These are phyloP conservation scores for Pseudogymnoascus sp. DNA, from an alignment of 2,329 filamentous ascomycete genomes.

Conservation along the genomic window DNA sequence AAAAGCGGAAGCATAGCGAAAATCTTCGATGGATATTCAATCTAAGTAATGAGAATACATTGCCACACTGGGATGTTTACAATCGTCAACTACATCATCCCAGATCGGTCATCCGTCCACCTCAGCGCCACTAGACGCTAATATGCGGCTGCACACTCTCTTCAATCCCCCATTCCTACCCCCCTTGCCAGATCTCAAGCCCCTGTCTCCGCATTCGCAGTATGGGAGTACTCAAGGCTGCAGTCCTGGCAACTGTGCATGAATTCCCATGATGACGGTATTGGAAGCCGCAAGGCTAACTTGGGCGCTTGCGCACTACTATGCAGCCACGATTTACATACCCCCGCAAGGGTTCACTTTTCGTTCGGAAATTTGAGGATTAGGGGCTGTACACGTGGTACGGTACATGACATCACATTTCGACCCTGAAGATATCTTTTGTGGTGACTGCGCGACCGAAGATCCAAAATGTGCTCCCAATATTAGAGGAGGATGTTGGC, in stretches of 20 bases:
- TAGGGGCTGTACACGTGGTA: slow-evolving; percentile 3
- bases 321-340: not conserved
- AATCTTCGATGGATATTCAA: not conserved
- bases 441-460: not conserved
- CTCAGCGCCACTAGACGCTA: not conserved
- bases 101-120: not conserved
- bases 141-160: not conserved
- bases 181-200: not conserved
- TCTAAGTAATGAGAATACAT: not conserved
- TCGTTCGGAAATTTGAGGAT: not conserved
- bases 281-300: not conserved
- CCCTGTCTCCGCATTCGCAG: not conserved
- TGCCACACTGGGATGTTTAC: not conserved
- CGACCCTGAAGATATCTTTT: not conserved
- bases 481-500: not conserved
- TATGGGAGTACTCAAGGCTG: not conserved
- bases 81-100: not conserved
- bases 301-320: not conserved
- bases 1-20: slow-evolving; percentile 3
- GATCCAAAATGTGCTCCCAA: not conserved
- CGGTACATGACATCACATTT: slow-evolving; percentile 4
- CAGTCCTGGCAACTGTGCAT: not conserved
- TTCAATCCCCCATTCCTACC: not conserved
- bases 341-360: not conserved
- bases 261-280: not conserved